These are phyloP conservation scores for Dissophora ornata DNA, from an alignment of 192 early-diverging fungal species.

Conservation along the genomic window DNA sequence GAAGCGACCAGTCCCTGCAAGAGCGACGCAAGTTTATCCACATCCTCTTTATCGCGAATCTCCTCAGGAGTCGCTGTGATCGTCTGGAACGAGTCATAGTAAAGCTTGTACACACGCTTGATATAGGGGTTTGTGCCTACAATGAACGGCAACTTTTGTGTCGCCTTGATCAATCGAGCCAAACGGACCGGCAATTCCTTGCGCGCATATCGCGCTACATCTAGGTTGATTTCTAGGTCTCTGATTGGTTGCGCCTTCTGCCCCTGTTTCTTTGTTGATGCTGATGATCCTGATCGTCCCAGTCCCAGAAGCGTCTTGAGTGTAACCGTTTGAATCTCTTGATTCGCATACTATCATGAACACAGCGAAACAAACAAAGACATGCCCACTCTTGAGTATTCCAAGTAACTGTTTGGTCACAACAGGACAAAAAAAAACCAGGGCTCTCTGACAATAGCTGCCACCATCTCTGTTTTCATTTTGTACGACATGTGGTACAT, in stretches of 20 bases:
- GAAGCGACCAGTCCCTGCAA: conserved; percentile 79
- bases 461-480: too few species aligned
- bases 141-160: conserved; percentile 94
- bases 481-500: too few species aligned
- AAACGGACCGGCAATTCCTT: conserved; percentile 90
- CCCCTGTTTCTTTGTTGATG: conserved; percentile 59
- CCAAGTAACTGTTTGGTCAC: too few species aligned
- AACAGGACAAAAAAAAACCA: not conserved
- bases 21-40: conserved; percentile 75
- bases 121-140: conserved; percentile 97
- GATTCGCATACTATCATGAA: conserved; percentile 64
- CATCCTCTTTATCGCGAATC: conserved; percentile 83
- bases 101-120: conserved; percentile 83
- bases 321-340: conserved; percentile 75
- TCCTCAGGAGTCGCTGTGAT: conserved; percentile 72
- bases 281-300: conserved; percentile 53
- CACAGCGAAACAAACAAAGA: too few species aligned
- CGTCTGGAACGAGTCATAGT: conserved; percentile 81
- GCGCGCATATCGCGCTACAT: conserved; percentile 73
- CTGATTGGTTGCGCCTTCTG: not conserved
- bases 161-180: conserved; percentile 85
- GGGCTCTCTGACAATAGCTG: too few species aligned
- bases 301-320: conserved; percentile 81
- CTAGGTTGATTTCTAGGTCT: conserved; percentile 61
- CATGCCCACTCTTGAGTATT: too few species aligned